Evolutionary conservation across 306 rosid species (phyloP).

Genomic region (Pyrus betulifolia): DNA sequence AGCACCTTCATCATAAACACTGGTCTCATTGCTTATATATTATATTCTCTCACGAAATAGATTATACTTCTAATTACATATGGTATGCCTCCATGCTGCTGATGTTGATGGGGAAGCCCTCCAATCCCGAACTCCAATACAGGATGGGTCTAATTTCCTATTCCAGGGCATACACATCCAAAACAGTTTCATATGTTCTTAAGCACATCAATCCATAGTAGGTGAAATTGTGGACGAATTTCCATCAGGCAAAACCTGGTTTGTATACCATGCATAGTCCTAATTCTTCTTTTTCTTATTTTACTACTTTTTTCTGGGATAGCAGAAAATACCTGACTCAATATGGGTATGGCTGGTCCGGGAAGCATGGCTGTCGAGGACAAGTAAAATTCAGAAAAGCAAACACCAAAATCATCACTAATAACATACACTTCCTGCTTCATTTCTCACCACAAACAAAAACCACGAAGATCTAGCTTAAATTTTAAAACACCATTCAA

Average conservation of each 20-base stretch:
- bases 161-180: neutral
- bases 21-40: neutral
- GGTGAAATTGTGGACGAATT: neutral
- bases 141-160: neutral
- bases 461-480: neutral
- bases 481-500: no score
- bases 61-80: neutral
- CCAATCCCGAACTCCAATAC: neutral
- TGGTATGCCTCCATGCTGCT: neutral
- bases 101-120: neutral
- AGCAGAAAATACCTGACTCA: slow-evolving; percentile 65
- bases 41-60: neutral
- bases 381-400: slow-evolving; percentile 36
- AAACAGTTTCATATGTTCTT: neutral
- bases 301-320: neutral
- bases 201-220: neutral
- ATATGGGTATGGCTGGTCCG: slow-evolving; percentile 89
- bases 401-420: slow-evolving; percentile 8
- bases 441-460: neutral
- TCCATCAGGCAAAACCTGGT: neutral
- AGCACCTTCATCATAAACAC: neutral
- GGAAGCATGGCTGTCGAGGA: slow-evolving; percentile 87
- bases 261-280: neutral
- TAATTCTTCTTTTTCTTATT: neutral
- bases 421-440: neutral